Conservation (phyloP, 176 grass and related monocot genomes). For the Raddia guianensis region DNA sequence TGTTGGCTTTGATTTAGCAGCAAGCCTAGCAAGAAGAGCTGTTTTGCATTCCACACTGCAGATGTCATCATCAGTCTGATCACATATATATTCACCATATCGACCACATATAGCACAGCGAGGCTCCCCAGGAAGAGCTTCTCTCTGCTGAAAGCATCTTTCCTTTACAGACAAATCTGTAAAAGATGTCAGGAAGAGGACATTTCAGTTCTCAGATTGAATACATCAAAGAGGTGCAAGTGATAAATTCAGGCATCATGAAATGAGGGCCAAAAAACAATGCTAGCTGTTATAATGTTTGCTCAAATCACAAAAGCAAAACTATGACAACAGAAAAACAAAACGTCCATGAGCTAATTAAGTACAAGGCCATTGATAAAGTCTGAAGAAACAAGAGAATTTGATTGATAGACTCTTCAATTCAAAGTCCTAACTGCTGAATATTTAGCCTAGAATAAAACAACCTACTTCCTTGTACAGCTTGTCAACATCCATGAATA, state of each 20-base stretch:
- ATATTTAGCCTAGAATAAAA: slow-evolving; percentile 18
- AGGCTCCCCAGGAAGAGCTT: slow-evolving; percentile 81
- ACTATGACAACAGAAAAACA: background rate
- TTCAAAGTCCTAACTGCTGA: background rate
- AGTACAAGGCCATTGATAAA: background rate
- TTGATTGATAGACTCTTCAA: background rate
- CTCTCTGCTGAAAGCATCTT: slow-evolving; percentile 80
- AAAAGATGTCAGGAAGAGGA: slow-evolving; percentile 31
- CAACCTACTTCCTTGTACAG: background rate
- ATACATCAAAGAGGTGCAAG: background rate
- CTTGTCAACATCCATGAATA: background rate
- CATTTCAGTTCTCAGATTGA: background rate
- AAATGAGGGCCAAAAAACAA: background rate
- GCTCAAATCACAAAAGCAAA: background rate
- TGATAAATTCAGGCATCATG: background rate
- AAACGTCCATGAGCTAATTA: slow-evolving; percentile 32
- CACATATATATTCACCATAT: slow-evolving; percentile 94
- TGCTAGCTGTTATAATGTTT: background rate
- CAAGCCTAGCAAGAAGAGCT: slow-evolving; percentile 61
- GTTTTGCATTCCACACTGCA: slow-evolving; percentile 86
- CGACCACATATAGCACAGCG: slow-evolving; percentile 67
- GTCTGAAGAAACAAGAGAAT: background rate
- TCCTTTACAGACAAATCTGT: slow-evolving; percentile 69
- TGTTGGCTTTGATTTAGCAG: slow-evolving; percentile 42
- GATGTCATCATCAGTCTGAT: slow-evolving; percentile 79